A percentile compares a stretch with the other conserved stretches of the same genome.
Evolutionary conservation across 2,329 filamentous ascomycete species (phyloP).

Genomic region (Ophiostoma montium): DNA sequence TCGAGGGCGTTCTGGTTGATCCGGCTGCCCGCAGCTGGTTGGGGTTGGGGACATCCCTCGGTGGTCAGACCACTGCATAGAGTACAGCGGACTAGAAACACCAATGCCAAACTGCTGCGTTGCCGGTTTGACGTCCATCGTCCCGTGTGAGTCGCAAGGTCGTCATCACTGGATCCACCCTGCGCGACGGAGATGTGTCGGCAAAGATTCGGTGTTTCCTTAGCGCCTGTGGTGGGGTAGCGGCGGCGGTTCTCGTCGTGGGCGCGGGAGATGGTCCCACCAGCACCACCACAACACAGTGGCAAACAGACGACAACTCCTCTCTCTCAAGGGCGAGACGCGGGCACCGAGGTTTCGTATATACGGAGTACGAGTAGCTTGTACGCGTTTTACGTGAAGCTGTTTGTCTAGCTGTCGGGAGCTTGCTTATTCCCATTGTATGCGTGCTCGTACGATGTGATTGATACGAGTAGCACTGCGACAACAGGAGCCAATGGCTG

Average conservation of each 20-base stretch:
- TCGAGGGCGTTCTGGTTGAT: not conserved
- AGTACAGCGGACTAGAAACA: too few relatives aligned
- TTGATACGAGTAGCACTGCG: too few relatives aligned
- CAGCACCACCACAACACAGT: not conserved
- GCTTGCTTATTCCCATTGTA: too few relatives aligned
- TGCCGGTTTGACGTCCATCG: not conserved
- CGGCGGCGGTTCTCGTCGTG: not conserved
- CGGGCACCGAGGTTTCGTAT: not conserved
- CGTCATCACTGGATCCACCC: not conserved
- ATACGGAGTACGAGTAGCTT: too few relatives aligned
- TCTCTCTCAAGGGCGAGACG: not conserved
- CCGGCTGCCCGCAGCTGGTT: slow-evolving; percentile 3
- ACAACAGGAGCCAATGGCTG: too few relatives aligned
- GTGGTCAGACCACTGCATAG: not conserved
- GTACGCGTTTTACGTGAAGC: too few relatives aligned
- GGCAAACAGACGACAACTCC: not conserved
- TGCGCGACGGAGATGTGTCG: slow-evolving; percentile 12
- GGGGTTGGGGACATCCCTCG: not conserved
- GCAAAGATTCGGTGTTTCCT: slow-evolving; percentile 10
- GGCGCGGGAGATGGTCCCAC: not conserved
- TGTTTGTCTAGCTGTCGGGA: too few relatives aligned
- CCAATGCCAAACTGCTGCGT: not conserved
- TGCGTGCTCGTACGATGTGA: too few relatives aligned
- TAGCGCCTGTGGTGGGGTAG: slow-evolving; percentile 7
- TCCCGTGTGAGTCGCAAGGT: too few relatives aligned